Base-by-base conservation (phyloP, 2,329 filamentous ascomycete species). In the Mycosphaerelloides madeirae region DNA sequence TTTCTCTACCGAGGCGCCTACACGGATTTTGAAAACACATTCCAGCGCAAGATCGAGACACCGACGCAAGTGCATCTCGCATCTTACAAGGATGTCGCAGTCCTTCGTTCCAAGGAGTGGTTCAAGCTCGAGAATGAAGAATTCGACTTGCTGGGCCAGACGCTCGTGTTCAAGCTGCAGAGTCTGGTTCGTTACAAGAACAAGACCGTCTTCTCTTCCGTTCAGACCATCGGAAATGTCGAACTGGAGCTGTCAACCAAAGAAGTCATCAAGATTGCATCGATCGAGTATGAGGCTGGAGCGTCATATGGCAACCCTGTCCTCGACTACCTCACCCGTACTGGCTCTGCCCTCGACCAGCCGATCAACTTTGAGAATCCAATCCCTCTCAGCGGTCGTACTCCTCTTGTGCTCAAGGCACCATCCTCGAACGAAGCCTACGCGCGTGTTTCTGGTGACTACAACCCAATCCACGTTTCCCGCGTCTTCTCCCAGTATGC, bases 381-480 rank as follows among this genome's bases (percentile, higher is more conserved):
- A 13, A 98, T 98, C 56, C 93, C 93, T 31, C 79, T 98, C 38
- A 95, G 86, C 62, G 91, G 93, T 59, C 95, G 90, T 76, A 86
- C 85, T 1, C 87, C 90, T 41, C 78, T 98, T 50, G 81, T 85
- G 55, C 78, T 98, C 41, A 90, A 89, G 64, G 91, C 93, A 6
- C 93, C 93, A 43, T 85, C 90, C 14, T 95, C 90, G 44, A 98
- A 98, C 71, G 93, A 98, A 75, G 95, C 87, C 22, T 98, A 98
- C 62, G 94, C 93, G 51, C 87, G 89, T 55, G 93, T 98, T 14
- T 98, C 94, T 40, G 93, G 93, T 36, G 93, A 98, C 67, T 98
- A 89, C 79, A 98, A 98, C 70, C 93, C 93, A 18, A 98, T 98
- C 52, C 93, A 98, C 75, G 93, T 98, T 34, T 96, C 93, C 11